Conservation (phyloP, 1,284 basidiomycete genomes). For the Ceratobasidium sp. region DNA sequence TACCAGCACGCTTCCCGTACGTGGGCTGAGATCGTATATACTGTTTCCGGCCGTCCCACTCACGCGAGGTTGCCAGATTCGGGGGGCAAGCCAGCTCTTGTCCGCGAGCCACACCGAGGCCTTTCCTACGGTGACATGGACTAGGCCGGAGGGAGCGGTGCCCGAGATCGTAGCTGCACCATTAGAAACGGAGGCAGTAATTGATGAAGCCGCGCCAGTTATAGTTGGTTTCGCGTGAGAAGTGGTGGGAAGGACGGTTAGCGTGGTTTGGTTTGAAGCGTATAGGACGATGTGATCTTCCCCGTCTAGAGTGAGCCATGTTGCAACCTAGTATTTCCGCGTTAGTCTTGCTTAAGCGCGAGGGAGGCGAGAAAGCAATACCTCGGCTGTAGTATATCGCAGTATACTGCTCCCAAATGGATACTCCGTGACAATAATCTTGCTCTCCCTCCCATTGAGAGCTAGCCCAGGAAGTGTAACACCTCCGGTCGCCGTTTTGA, state of each 20-base stretch:
- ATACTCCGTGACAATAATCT: slow-evolving; percentile 39
- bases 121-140: slow-evolving; percentile 53
- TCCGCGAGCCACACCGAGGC: slow-evolving; percentile 33
- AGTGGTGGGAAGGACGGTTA: slow-evolving; percentile 55
- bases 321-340: slow-evolving; percentile 55
- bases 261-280: slow-evolving; percentile 58
- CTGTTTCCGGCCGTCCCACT: slow-evolving; percentile 3
- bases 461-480: background rate
- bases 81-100: slow-evolving; percentile 36
- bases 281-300: slow-evolving; percentile 60
- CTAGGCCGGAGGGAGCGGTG: slow-evolving; percentile 54
- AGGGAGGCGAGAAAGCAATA: background rate
- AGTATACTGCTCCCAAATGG: slow-evolving; percentile 33
- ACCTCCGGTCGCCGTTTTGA: slow-evolving; percentile 3
- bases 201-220: slow-evolving; percentile 43
- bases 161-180: slow-evolving; percentile 56
- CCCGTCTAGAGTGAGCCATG: slow-evolving; percentile 58
- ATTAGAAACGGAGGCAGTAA: slow-evolving; percentile 47
- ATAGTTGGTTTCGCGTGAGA: slow-evolving; percentile 23
- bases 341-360: background rate
- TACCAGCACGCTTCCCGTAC: slow-evolving; percentile 45
- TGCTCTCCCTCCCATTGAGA: slow-evolving; percentile 20
- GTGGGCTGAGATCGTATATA: slow-evolving; percentile 31
- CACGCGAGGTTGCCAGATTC: slow-evolving; percentile 34
- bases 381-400: slow-evolving; percentile 41